phyloP scores from a whole-genome alignment of 2,329 filamentous ascomycete genomes.

The Simplicillium sp. region DNA sequence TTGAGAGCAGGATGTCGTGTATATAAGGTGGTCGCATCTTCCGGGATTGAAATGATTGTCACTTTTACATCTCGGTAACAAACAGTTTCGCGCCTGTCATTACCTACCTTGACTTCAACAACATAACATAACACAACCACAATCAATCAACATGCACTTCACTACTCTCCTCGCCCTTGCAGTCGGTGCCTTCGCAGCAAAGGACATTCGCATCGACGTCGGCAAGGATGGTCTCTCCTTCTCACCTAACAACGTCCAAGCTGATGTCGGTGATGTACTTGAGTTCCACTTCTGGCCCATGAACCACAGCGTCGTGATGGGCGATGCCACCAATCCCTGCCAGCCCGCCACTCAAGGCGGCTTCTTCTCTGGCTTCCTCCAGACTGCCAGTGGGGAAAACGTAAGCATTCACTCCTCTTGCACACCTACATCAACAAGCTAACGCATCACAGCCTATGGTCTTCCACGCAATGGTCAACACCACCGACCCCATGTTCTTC shows the following conservation, averaged over 20 bases:
- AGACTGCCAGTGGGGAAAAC: conserved; percentile 1
- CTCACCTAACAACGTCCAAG: conserved; percentile 31
- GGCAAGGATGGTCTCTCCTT: conserved; percentile 32
- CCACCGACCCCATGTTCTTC: conserved; percentile 19
- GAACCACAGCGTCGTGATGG: conserved; percentile 39
- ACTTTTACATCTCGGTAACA: too few species aligned
- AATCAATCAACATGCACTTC: conserved; percentile 2
- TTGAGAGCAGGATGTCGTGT: too few species aligned
- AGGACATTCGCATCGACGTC: conserved; percentile 26
- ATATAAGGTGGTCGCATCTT: too few species aligned
- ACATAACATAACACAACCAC: too few species aligned
- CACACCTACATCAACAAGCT: background rate
- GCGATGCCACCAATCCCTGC: conserved; percentile 39
- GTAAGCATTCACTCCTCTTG: conserved; percentile 1
- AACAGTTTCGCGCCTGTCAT: too few species aligned
- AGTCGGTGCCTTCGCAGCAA: conserved; percentile 11
- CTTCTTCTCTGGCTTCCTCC: conserved; percentile 5
- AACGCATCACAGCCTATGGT: background rate
- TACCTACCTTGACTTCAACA: too few species aligned
- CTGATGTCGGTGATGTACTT: conserved; percentile 35
- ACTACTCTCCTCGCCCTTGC: conserved; percentile 1
- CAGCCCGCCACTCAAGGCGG: conserved; percentile 17
- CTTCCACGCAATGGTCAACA: conserved; percentile 17
- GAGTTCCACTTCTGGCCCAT: conserved; percentile 44
- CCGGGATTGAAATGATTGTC: too few species aligned